Evolutionary conservation across 495 filamentous ascomycete species (phyloP), one percentile per base, ranked within the genome.

Genomic region (Podospora anserina): DNA sequence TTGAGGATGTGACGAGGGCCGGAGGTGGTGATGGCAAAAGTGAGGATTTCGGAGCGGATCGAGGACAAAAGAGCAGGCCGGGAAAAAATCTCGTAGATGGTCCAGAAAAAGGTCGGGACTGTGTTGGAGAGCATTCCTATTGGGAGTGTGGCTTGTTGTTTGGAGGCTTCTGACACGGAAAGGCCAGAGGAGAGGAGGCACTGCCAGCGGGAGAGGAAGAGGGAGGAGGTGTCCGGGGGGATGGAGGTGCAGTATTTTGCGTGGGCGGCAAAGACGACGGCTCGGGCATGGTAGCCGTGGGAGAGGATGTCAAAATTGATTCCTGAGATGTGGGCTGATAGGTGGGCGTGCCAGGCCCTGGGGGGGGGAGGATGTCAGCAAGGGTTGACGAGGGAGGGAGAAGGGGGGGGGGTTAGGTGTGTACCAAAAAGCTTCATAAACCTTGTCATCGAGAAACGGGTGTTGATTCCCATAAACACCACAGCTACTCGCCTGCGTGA

Each of bases 31-130:
- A 58, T 23, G 55, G 55, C 55, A 13, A 2, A 18, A 5, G n/a
- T 5, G 55, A 19, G 55, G 55, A 58, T 58, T 18, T 58, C 55
- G n/a, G 7, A 4, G 23, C 55, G 55, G 55, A 58, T 20, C 7
- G 55, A 5, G n/a, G n/a, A 19, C 4, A 58, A 13, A 4, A 58
- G 55, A 5, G 55, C 4, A 5, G 55, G 55, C 5, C 55, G n/a
- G 55, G 55, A 58, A 20, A 20, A 58, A n/a, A 58, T 58, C 55
- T 58, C 55, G 55, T 58, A 11, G 19, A 58, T 58, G 55, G 55
- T 58, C 55, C 55, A 58, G 23, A 5, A 58, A 5, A 58, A 26
- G n/a, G 55, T 58, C 4, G 55, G 55, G 55, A 58, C 23, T 9
- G 55, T 58, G 1, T 58, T 58, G 55, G 23, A 58, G 55, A 20